These are phyloP conservation scores for Escovopsis sp. DNA, from an alignment of 2,329 filamentous ascomycete genomes.

Conservation along the genomic window DNA sequence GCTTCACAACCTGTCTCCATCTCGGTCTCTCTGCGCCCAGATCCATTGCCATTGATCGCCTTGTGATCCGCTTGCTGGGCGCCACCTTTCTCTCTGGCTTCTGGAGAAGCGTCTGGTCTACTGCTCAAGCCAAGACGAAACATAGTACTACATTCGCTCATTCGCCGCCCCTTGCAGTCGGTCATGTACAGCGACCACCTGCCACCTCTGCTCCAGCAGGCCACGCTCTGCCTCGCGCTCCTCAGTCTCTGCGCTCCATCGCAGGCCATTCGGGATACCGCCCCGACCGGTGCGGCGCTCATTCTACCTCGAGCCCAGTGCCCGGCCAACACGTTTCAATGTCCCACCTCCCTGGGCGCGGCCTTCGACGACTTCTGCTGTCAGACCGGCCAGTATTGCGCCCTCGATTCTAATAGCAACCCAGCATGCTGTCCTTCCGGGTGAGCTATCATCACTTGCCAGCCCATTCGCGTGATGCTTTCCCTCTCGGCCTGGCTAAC, in stretches of 20 bases:
- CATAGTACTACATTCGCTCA: neutral
- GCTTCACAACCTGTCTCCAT: too few relatives aligned
- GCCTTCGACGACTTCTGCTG: slow-evolving; percentile 37
- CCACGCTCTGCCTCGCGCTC: neutral
- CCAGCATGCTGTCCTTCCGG: slow-evolving; percentile 40
- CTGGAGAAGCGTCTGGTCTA: too few relatives aligned
- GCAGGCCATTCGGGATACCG: neutral
- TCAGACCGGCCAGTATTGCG: slow-evolving; percentile 33
- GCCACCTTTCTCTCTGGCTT: too few relatives aligned
- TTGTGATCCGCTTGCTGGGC: too few relatives aligned
- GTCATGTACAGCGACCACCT: neutral
- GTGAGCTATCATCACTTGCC: slow-evolving; percentile 19
- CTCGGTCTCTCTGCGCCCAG: too few relatives aligned
- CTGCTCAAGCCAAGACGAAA: neutral
- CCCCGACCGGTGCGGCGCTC: slow-evolving; percentile 1
- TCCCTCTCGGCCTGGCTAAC: neutral
- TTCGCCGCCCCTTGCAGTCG: neutral
- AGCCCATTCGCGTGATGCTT: neutral
- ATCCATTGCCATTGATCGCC: too few relatives aligned
- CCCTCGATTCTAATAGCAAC: slow-evolving; percentile 31
- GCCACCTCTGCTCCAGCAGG: neutral
- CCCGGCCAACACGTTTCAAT: slow-evolving; percentile 35
- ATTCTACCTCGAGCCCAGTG: slow-evolving; percentile 22
- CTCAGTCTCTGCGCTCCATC: neutral
- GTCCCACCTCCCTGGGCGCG: slow-evolving; percentile 29